Conservation (phyloP, 768 basidiomycete species). For the Pleurotus platypus region DNA sequence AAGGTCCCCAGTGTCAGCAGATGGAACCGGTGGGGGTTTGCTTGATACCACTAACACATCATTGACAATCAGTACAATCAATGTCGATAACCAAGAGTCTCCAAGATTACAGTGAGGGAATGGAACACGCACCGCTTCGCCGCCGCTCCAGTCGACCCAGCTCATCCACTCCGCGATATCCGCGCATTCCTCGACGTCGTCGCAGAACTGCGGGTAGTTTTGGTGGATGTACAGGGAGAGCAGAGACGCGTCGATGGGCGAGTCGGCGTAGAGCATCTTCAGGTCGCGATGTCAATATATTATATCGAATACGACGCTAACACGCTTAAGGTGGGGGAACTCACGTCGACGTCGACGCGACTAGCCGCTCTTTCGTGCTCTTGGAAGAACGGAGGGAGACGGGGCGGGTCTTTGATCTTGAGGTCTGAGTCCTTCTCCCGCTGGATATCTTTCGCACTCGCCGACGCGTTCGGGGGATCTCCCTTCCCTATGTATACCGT, state of each 20-base stretch:
- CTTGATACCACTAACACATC: constrained; percentile 50
- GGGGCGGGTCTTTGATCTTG: constrained; percentile 47
- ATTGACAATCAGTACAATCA: background rate
- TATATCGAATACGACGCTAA: too few species aligned
- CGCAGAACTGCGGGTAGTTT: constrained; percentile 86
- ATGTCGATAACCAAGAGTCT: background rate
- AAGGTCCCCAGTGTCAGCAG: constrained; percentile 76
- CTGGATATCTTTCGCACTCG: constrained; percentile 59
- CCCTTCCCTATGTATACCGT: constrained; percentile 55
- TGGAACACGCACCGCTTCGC: constrained; percentile 48
- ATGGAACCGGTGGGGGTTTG: constrained; percentile 86
- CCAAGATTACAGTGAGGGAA: background rate
- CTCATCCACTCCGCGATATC: constrained; percentile 73
- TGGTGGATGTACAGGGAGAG: constrained; percentile 92
- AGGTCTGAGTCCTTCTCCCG: constrained; percentile 57
- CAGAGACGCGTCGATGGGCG: constrained; percentile 87
- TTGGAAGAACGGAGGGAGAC: constrained; percentile 55
- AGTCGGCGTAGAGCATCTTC: constrained; percentile 77
- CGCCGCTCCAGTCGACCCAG: constrained; percentile 67
- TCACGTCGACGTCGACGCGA: constrained; percentile 74
- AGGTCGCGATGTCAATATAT: background rate
- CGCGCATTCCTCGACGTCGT: constrained; percentile 69
- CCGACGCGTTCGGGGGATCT: constrained; percentile 56
- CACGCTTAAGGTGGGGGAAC: constrained; percentile 11
- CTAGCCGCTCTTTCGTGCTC: constrained; percentile 65